Evolutionary conservation across 1,284 basidiomycete genomes (phyloP), one percentile per base, ranked within the genome.

Genomic region (Coriolopsis trogii): DNA sequence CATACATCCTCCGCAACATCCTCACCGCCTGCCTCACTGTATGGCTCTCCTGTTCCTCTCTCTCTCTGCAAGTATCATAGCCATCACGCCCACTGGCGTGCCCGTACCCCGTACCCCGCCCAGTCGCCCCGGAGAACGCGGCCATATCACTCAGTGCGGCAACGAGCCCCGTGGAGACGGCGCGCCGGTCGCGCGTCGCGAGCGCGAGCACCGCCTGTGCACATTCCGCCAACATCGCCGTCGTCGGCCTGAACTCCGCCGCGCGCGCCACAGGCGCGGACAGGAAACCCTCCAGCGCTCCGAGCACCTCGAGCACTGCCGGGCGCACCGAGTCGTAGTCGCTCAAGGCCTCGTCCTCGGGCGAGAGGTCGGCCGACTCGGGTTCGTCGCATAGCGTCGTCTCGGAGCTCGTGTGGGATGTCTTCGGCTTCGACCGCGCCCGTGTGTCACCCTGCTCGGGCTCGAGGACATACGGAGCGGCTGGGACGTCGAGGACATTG

Each of bases 181-280:
- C 53, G 2, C 26, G 42, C 1, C 43, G 46, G 33, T 58, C 56
- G 12, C 33, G 52, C 20, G 18, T 23, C 6, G 56, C 46, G 10
- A 58, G 50, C 3, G 50, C 56, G 28, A 52, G 46, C 20, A 47
- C 43, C 18, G 53, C 56, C 41, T 58, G 49, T 6, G 52, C 52
- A 38, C 56, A 58, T 21, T 58, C 56, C 5, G 56, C 52, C 3
- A 54, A 41, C 53, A 52, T 55, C 36, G 53, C 49, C 37, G 49
- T 52, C 15, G 56, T 52, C 24, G 56, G 52, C 20, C 52, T 49
- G 33, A 41, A 55, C 16, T 55, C 56, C 7, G 43, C 49, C 4
- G 56, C 38, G 3, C 48, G 41, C 1, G 56, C 33, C 7, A 50
- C 49, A 5, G 52, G 53, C 16, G 46, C 46, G 10, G 51, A 53